A percentile compares a stretch with the other conserved stretches of the same genome.
Evolutionary conservation across 2,329 filamentous ascomycete species (phyloP).

Genomic region (Ascocoryne sarcoides): DNA sequence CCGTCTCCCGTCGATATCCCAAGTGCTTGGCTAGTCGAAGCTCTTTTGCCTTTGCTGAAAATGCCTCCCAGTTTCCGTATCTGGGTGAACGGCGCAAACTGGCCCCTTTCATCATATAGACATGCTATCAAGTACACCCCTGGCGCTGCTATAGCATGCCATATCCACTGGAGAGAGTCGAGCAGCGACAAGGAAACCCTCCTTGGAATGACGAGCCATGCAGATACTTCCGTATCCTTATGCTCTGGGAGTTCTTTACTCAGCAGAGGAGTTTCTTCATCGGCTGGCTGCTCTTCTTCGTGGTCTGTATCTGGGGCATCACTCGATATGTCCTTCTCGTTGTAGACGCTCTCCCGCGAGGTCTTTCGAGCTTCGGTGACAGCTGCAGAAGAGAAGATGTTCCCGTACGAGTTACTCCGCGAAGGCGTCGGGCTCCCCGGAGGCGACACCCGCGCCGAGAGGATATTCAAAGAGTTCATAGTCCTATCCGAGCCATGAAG

Average conservation of each 20-base stretch:
- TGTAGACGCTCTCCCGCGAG: constrained; percentile 31
- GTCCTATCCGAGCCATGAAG: constrained; percentile 47
- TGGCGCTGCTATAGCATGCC: constrained; percentile 71
- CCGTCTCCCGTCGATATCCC: constrained; percentile 22
- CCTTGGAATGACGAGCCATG: constrained; percentile 53
- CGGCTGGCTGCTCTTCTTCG: constrained; percentile 24
- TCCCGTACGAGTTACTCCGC: constrained; percentile 52
- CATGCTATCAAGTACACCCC: constrained; percentile 74
- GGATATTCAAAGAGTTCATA: constrained; percentile 96
- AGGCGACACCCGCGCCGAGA: constrained; percentile 73
- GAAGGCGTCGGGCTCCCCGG: constrained; percentile 46
- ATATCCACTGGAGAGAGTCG: constrained; percentile 66
- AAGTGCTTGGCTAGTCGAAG: constrained; percentile 27
- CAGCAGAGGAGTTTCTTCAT: constrained; percentile 66
- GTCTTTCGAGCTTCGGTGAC: constrained; percentile 21
- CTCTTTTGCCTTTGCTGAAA: constrained; percentile 35
- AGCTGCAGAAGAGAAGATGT: constrained; percentile 20
- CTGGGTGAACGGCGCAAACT: constrained; percentile 70
- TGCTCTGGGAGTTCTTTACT: constrained; percentile 29
- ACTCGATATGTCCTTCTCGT: constrained; percentile 29
- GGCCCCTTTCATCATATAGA: constrained; percentile 72
- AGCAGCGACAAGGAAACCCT: constrained; percentile 64
- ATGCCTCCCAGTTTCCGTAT: constrained; percentile 49
- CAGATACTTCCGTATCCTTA: constrained; percentile 29
- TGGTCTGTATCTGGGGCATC: constrained; percentile 32